Base-by-base conservation (phyloP, 495 filamentous ascomycete species). In the Usnea hakonensis region DNA sequence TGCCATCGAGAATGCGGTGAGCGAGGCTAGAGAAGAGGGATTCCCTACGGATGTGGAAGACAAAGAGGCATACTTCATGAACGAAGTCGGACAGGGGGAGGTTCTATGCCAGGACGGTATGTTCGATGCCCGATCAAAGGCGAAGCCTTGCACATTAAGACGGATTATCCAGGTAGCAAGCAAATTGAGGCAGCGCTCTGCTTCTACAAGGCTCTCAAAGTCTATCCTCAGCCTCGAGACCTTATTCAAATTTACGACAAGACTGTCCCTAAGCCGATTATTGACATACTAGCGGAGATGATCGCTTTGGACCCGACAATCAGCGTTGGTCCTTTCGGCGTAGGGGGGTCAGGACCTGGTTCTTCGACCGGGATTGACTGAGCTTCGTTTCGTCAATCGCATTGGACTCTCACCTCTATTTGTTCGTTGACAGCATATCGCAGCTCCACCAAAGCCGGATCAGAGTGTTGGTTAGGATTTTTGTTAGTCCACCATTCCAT, bases 161-260 rank as follows among this genome's bases (percentile, higher is more conserved):
- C 36, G 35, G 48, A 44, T 55, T 57, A n/a, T 64, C 61, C 70
- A 94, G 90, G 87, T 64, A 75, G 83, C 61, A 83, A 88, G 67
- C 83, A 83, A 40, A 67, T 95, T 37, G 91, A 97, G 54, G 90
- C 95, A 54, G 92, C 95, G 32, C 79, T 97, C 57, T 88, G 87
- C 75, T 97, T 98, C 77, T 98, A 96, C 84, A 92, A 89, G 81
- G 94, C 94, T 43, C 81, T 98, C 68, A 98, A 97, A 81, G 94
- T 98, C 40, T 98, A 98, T 76, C 94, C 94, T 11, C 86, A 90
- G 65, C 94, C 94, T 10, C 83, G 85, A 69, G 94, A 97, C 70
- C 80, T 98, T 61, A 96, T 98, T 73, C 81, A 78, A 61, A 97
- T 98, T 72, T 98, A 97, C 77, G 95, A 97, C 75, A 96, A 96